Evolutionary conservation across 169 alveolate species (phyloP), one percentile per base, ranked within the genome.

Genomic region (Plasmodium malariae): DNA sequence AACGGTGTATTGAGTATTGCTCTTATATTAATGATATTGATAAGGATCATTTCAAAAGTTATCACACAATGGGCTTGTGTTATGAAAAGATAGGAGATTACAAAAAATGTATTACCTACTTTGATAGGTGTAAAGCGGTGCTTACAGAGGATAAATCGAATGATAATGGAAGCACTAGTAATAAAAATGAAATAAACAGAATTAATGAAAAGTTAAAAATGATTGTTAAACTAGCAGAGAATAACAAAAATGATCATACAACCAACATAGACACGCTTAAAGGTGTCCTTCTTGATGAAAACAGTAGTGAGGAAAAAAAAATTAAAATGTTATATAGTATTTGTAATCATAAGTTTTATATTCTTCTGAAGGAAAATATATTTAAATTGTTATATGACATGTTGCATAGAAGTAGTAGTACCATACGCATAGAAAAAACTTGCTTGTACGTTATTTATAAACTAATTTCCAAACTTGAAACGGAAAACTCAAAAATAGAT

Each of bases 61-160:
- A 80, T 28, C 90, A 80, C 72, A 80, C 90, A 4, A 34, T 80
- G 37, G 90, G 90, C 4, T 43, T 59, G 54, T 80, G 90, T 59
- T 80, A 65, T 30, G 90, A 80, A 45, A 80, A 80, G 62, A 51
- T 80, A 43, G 51, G 67, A 40, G 78, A 80, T 37, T 80, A 67
- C 14, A 65, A 80, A 67, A 80, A 51, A 21, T 37, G 90, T 43
- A 28, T 80, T 1, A 17, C 19, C 17, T 67, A 37, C 17, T 80
- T 65, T 63, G 90, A 80, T 9, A 68, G 83, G 14, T 80, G 90
- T 24, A 80, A 80, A 59, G 14, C 34, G 12, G 28, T 80, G 36
- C 83, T 80, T 11, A 34, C 45, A 21, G 36, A 73, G 32, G 26
- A 14, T 9, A n/a, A 48, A n/a, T 17, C 17, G 0, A 12, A 12